Base-by-base conservation (phyloP, 257 asterid species). In the Nicotiana otophora region DNA sequence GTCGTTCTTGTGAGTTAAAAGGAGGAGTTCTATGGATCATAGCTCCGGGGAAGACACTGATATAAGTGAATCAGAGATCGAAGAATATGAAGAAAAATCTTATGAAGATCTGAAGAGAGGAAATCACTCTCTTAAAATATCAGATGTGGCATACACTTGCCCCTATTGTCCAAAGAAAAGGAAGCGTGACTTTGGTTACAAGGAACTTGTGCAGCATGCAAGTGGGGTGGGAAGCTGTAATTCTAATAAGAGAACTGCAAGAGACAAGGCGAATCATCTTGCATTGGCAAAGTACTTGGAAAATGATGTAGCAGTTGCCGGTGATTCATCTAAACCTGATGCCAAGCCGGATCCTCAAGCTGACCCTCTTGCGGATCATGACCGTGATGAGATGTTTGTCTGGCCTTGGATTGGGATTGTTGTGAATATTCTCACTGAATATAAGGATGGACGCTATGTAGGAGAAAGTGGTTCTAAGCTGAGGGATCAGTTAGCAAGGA, bases 321-420 rank as follows among this genome's bases (percentile, higher is more conserved):
- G 86, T 84, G 91, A 89, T 86, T 82, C 92, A 66, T 87, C 93
- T 26, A 80, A 85, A 86, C 85, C 88, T 66, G 80, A 84, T 82
- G 77, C 64, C 12, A 85, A 85, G 81, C 91, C 42, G 58, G 88
- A 87, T 86, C 72, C 91, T 33, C 86, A 86, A 83, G 91, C 64
- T 68, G 88, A 87, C 86, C 80, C 91, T 30, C 87, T 91, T 79
- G 92, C 90, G n/a, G 93, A 89, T 61, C 91, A 88, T n/a, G 93
- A 92, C 53, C 88, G 83, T 39, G 93, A 91, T 55, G 94, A 92
- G 82, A 91, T 74, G 84, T 88, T 92, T 66, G 97, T 95, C 74
- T 92, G 93, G 93, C 99, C 99, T 77, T 93, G 95, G 95, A 93
- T 89, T 93, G 97, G 92, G 66, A 63, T 95, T 48, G 84, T 95